These are phyloP conservation scores for Mycena belliarum DNA, from an alignment of 768 basidiomycete species.

Conservation along the genomic window DNA sequence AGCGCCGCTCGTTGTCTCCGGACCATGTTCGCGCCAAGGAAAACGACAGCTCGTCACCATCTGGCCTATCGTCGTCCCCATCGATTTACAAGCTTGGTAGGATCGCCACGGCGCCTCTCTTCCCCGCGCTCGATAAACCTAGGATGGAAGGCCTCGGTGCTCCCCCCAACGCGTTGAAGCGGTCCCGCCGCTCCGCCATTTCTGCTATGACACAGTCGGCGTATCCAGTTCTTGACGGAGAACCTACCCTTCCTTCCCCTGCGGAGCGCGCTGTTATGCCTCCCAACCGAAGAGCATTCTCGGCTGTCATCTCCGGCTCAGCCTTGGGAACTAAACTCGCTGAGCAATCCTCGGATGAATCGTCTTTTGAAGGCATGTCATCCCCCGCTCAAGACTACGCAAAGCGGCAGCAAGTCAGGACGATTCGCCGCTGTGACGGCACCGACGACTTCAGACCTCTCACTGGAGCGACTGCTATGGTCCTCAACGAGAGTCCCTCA, in stretches of 20 bases:
- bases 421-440: conserved; percentile 77
- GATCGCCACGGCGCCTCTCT: conserved; percentile 49
- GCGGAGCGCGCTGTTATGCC: conserved; percentile 34
- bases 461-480: conserved; percentile 63
- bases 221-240: conserved; percentile 14
- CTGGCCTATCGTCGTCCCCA: conserved; percentile 51
- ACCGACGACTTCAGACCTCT: conserved; percentile 79
- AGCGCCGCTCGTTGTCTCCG: conserved; percentile 61
- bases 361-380: conserved; percentile 71
- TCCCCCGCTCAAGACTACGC: conserved; percentile 83
- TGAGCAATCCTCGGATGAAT: conserved; percentile 47
- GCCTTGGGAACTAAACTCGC: conserved; percentile 44
- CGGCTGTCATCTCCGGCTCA: conserved; percentile 69
- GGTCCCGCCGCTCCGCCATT: conserved; percentile 64
- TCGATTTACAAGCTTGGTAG: conserved; percentile 49
- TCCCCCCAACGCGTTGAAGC: conserved; percentile 56
- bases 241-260: conserved; percentile 13
- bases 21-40: conserved; percentile 40
- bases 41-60: conserved; percentile 48
- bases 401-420: conserved; percentile 74
- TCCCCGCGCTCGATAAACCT: conserved; percentile 51
- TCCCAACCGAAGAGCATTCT: conserved; percentile 71
- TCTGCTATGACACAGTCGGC: conserved; percentile 55
- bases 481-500: conserved; percentile 58
- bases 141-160: conserved; percentile 54